Evolutionary conservation across 768 basidiomycete genomes (phyloP).

Genomic region (Sutorius australiensis): DNA sequence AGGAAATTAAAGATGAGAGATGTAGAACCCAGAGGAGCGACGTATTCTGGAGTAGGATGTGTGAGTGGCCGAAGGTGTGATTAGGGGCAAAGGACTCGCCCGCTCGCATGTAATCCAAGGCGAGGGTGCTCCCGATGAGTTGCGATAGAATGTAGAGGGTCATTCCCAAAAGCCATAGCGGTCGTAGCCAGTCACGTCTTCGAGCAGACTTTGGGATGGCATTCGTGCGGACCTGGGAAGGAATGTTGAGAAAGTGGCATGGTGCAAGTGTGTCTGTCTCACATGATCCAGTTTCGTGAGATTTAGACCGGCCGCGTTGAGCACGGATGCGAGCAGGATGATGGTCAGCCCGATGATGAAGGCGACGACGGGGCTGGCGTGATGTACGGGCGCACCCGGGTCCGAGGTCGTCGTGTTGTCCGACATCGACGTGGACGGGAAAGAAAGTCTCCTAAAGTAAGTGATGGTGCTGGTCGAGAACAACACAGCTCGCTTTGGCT

Average conservation of each 20-base stretch:
- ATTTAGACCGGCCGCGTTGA: conserved; percentile 91
- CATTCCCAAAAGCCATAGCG: conserved; percentile 91
- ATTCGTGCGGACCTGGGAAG: conserved; percentile 62
- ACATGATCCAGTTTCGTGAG: conserved; percentile 93
- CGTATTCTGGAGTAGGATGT: conserved; percentile 63
- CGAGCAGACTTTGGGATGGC: conserved; percentile 73
- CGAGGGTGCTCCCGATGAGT: conserved; percentile 82
- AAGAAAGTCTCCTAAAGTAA: conserved; percentile 18
- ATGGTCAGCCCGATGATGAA: conserved; percentile 87
- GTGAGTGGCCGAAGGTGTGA: conserved; percentile 2
- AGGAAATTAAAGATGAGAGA: conserved; percentile 96
- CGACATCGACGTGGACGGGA: conserved; percentile 14
- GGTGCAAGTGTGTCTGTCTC: conserved; percentile 20
- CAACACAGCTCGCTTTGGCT: neutral
- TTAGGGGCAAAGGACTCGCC: conserved; percentile 37
- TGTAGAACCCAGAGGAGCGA: conserved; percentile 91
- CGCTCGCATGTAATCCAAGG: conserved; percentile 85
- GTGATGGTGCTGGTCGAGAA: neutral
- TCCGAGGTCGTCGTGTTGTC: conserved; percentile 13
- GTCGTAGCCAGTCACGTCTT: conserved; percentile 73
- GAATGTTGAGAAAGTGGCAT: neutral
- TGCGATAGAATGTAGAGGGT: conserved; percentile 89
- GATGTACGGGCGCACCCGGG: conserved; percentile 30
- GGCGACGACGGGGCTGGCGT: conserved; percentile 56
- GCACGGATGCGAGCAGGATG: conserved; percentile 76